Evolutionary conservation across 2,329 filamentous ascomycete genomes (phyloP).

Genomic region (Clarireedia hainanense): DNA sequence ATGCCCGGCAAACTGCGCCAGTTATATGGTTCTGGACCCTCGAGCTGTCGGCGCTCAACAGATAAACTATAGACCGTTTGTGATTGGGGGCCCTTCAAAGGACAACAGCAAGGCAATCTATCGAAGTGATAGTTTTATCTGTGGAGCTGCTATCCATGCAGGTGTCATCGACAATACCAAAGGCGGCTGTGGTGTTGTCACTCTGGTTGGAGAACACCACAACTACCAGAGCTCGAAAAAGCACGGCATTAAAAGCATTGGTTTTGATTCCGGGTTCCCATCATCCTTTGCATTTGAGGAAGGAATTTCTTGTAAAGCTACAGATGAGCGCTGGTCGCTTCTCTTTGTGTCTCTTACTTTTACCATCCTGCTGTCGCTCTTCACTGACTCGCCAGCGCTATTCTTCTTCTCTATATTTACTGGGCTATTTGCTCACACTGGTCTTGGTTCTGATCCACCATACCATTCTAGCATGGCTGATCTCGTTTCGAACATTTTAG

Average conservation of each 20-base stretch:
- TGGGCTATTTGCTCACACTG: constrained; percentile 82
- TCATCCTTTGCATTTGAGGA: constrained; percentile 72
- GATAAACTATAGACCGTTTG: constrained; percentile 54
- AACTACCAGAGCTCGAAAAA: constrained; percentile 55
- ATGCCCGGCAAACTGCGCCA: constrained; percentile 65
- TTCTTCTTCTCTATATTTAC: constrained; percentile 83
- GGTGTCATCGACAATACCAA: constrained; percentile 63
- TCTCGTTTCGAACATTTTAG: constrained; percentile 69
- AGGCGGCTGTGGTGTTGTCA: constrained; percentile 77
- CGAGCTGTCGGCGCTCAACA: constrained; percentile 67
- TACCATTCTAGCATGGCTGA: constrained; percentile 56
- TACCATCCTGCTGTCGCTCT: constrained; percentile 69
- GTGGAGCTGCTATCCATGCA: constrained; percentile 75
- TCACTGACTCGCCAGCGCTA: constrained; percentile 67
- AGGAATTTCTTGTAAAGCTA: constrained; percentile 57
- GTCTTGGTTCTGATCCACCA: constrained; percentile 82
- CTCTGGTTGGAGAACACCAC: constrained; percentile 59
- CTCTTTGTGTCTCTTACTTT: constrained; percentile 76
- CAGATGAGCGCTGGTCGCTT: constrained; percentile 76
- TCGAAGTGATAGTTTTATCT: constrained; percentile 84
- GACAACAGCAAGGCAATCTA: constrained; percentile 51
- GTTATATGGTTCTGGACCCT: constrained; percentile 58
- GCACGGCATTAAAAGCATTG: constrained; percentile 69
- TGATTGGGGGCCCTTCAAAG: constrained; percentile 56
- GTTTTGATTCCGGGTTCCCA: constrained; percentile 84